Conservation (phyloP, 1,139 yeast genomes). For the Geotrichum bryndzae region DNA sequence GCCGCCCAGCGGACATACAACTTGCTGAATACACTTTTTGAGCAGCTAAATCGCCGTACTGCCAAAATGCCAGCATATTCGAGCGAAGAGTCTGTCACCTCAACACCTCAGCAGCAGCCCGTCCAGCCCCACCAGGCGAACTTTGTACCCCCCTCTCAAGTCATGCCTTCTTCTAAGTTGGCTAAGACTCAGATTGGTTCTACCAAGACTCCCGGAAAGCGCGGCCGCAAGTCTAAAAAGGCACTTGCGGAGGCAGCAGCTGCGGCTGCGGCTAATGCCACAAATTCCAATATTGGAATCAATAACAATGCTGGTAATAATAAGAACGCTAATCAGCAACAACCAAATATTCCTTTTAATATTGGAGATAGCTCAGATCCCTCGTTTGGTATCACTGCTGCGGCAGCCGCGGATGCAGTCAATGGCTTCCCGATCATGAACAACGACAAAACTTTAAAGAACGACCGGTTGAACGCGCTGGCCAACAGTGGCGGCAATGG, state of each 20-base stretch:
- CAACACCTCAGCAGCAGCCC: background rate
- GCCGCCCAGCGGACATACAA: slow-evolving; percentile 78
- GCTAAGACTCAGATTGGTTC: background rate
- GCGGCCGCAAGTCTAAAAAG: background rate
- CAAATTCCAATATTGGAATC: background rate
- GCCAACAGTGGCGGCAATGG: background rate
- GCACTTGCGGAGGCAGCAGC: slow-evolving; percentile 6
- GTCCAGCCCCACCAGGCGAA: background rate
- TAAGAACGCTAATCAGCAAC: background rate
- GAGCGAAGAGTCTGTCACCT: background rate
- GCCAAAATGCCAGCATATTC: slow-evolving; percentile 15
- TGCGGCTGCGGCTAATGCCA: background rate
- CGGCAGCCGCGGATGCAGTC: slow-evolving; percentile 8
- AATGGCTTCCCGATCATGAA: slow-evolving; percentile 7
- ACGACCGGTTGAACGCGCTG: background rate
- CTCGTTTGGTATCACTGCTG: slow-evolving; percentile 3
- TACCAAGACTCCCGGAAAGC: background rate
- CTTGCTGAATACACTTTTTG: slow-evolving; percentile 72
- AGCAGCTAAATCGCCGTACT: slow-evolving; percentile 45
- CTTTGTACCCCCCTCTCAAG: background rate
- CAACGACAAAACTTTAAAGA: background rate
- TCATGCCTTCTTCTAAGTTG: background rate
- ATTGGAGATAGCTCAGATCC: background rate
- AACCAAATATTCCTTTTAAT: background rate
- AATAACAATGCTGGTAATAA: background rate